Evolutionary conservation across 306 rosid genomes (phyloP).

Genomic region (Cyclanthera cordifolia): DNA sequence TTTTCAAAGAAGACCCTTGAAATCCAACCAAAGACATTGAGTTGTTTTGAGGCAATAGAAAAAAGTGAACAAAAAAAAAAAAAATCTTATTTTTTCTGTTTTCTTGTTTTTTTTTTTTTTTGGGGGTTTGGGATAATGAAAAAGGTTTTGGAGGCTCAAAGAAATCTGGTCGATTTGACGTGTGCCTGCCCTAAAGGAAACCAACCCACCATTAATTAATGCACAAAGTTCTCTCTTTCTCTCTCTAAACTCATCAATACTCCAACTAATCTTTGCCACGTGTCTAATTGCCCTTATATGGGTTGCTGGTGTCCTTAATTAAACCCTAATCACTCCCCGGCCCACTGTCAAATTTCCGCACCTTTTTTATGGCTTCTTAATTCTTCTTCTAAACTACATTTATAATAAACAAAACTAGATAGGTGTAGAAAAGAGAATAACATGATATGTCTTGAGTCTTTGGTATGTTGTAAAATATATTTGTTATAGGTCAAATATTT

Average conservation of each 20-base stretch:
- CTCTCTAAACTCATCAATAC: neutral
- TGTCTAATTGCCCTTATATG: neutral
- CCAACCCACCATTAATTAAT: constrained; percentile 5
- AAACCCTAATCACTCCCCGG: neutral
- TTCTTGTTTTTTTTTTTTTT: neutral
- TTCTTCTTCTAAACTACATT: too few relatives aligned
- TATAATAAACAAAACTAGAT: too few relatives aligned
- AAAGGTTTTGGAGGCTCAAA: constrained; percentile 1
- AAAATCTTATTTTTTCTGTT: neutral
- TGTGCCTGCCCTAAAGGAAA: constrained; percentile 1
- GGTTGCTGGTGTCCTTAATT: neutral
- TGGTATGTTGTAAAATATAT: too few relatives aligned
- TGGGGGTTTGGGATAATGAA: constrained; percentile 8
- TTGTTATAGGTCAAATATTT: too few relatives aligned
- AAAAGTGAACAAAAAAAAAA: neutral
- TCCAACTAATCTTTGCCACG: neutral
- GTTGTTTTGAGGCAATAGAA: neutral
- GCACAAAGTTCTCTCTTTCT: neutral
- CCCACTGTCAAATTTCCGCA: too few relatives aligned
- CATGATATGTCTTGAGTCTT: too few relatives aligned
- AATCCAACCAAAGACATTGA: neutral
- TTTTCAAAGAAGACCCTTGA: neutral
- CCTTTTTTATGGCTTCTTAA: too few relatives aligned
- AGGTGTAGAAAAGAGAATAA: too few relatives aligned
- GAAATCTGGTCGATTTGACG: constrained; percentile 22